phyloP scores from a whole-genome alignment of 257 asterid genomes.

The Petunia axillaris region DNA sequence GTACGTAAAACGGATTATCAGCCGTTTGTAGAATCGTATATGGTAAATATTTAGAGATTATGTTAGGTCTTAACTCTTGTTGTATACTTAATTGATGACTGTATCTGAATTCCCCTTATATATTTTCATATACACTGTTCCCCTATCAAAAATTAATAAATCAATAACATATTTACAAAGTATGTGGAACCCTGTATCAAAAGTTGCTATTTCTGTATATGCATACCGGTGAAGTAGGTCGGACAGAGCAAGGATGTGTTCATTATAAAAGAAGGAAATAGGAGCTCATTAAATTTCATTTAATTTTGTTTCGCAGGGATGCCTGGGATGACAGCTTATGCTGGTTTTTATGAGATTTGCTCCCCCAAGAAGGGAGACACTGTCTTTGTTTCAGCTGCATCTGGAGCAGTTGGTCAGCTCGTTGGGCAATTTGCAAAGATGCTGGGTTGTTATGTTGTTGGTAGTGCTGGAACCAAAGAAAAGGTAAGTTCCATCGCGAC shows the following conservation, averaged over 20 bases:
- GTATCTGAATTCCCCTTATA: not conserved
- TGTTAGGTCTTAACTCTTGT: not conserved
- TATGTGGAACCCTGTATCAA: not conserved
- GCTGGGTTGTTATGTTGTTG: conserved; percentile 39
- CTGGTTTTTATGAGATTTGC: conserved; percentile 33
- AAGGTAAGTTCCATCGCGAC: conserved; percentile 23
- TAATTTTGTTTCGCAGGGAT: conserved; percentile 23
- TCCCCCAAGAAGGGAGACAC: conserved; percentile 35
- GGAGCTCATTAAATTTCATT: conserved; percentile 16
- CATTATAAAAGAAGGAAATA: conserved; percentile 31
- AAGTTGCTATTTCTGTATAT: too few species aligned
- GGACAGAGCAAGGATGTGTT: conserved; percentile 24
- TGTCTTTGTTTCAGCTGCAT: conserved; percentile 33
- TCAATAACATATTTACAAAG: not conserved
- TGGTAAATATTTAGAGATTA: not conserved
- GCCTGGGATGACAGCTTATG: conserved; percentile 35
- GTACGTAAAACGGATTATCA: not conserved
- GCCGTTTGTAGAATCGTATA: not conserved
- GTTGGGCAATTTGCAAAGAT: conserved; percentile 34
- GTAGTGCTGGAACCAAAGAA: conserved; percentile 40
- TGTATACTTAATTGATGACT: not conserved
- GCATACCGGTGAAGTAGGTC: not conserved
- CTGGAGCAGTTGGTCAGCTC: conserved; percentile 32
- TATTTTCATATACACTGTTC: not conserved
- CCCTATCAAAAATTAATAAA: not conserved